phyloP scores from a whole-genome alignment of 2,329 filamentous ascomycete genomes.

The Fusarium domesticum region DNA sequence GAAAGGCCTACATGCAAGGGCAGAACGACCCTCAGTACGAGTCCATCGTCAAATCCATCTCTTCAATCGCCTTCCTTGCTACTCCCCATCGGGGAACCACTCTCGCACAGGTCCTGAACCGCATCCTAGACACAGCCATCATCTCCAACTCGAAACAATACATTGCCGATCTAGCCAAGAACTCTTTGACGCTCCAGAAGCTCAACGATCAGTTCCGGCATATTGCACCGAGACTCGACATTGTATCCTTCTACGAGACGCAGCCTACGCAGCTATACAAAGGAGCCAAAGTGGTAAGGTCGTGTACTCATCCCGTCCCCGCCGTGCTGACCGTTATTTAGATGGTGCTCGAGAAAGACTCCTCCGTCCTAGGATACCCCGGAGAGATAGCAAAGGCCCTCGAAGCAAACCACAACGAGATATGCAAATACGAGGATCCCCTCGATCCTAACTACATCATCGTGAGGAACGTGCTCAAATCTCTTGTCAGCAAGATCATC shows the following conservation, averaged over 20 bases:
- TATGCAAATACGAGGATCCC: constrained; percentile 39
- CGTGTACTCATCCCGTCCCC: not conserved
- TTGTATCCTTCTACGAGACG: constrained; percentile 47
- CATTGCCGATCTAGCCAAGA: constrained; percentile 36
- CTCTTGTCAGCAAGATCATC: constrained; percentile 10
- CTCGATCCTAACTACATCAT: constrained; percentile 37
- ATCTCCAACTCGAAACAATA: constrained; percentile 32
- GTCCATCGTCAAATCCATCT: constrained; percentile 26
- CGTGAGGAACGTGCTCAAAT: constrained; percentile 28
- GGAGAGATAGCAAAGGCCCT: constrained; percentile 37
- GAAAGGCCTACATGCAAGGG: constrained; percentile 36
- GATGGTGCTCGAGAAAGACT: constrained; percentile 39
- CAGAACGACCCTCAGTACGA: constrained; percentile 29
- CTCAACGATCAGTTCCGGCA: constrained; percentile 45
- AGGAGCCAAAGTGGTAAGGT: constrained; percentile 17
- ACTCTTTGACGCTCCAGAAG: constrained; percentile 33
- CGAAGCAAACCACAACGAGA: constrained; percentile 39
- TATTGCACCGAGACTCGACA: constrained; percentile 31
- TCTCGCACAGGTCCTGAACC: constrained; percentile 33
- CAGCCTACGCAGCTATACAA: constrained; percentile 19
- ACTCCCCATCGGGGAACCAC: constrained; percentile 41
- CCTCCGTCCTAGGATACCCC: constrained; percentile 40
- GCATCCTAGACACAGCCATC: constrained; percentile 34
- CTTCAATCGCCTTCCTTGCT: constrained; percentile 37
- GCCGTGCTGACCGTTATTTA: constrained; percentile 13